Percentiles rank a stretch among this genome's conserved stretches.
phyloP scores from a whole-genome alignment of 139 green algal species.

The Chlamydomonas schloesseri region DNA sequence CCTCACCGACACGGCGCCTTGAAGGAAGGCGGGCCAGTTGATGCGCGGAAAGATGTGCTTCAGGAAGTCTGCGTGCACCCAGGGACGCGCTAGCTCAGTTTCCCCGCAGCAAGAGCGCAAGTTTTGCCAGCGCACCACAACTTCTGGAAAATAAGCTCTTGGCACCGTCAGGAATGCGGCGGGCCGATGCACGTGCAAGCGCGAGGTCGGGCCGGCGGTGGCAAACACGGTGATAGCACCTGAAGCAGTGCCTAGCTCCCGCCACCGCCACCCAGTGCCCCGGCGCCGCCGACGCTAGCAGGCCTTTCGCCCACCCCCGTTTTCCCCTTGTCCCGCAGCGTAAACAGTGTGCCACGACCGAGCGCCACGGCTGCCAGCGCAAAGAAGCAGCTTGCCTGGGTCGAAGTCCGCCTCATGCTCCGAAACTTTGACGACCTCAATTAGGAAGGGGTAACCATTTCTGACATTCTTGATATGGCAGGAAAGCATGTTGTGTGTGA shows the following conservation, averaged over 20 bases:
- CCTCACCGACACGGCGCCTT: slow-evolving; percentile 75
- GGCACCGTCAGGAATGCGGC: too few relatives aligned
- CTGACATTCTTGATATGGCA: slow-evolving; percentile 96
- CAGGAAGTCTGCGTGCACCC: slow-evolving; percentile 82
- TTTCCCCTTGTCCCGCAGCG: background rate
- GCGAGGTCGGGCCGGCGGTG: too few relatives aligned
- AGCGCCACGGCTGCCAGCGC: background rate
- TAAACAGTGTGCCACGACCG: background rate
- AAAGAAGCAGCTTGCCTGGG: slow-evolving; percentile 54
- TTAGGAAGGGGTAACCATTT: slow-evolving; percentile 94
- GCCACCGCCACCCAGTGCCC: too few relatives aligned
- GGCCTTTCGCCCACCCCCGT: too few relatives aligned
- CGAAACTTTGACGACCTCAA: slow-evolving; percentile 85
- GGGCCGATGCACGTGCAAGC: too few relatives aligned
- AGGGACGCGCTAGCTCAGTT: too few relatives aligned
- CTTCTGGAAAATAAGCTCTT: too few relatives aligned
- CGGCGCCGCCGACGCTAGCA: too few relatives aligned
- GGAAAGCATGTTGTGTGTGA: slow-evolving; percentile 98
- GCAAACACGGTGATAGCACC: too few relatives aligned
- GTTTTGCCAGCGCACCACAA: too few relatives aligned
- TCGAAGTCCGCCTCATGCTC: slow-evolving; percentile 89
- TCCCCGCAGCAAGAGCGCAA: too few relatives aligned
- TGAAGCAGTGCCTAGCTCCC: too few relatives aligned
- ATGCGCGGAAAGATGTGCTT: slow-evolving; percentile 91
- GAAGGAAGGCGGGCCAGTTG: slow-evolving; percentile 86